phyloP scores from a whole-genome alignment of 257 asterid species.

The Solanum phureja region DNA sequence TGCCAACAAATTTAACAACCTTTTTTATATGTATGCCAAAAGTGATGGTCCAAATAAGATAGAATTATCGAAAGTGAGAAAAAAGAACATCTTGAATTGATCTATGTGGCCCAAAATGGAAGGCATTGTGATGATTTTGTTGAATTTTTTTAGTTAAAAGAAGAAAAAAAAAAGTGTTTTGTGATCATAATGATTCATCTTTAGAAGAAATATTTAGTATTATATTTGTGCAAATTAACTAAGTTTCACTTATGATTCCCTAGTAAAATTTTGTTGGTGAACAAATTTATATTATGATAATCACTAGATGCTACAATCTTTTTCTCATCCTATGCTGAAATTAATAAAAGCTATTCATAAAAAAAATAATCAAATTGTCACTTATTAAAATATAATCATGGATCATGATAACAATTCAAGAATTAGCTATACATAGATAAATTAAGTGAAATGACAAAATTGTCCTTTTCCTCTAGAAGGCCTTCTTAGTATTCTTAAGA shows the following conservation, averaged over 20 bases:
- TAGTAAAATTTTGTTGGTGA: background rate
- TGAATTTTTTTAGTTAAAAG: background rate
- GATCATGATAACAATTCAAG: no score
- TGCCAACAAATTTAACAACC: background rate
- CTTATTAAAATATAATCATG: no score
- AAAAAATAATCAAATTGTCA: no score
- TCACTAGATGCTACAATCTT: background rate
- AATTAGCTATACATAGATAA: no score
- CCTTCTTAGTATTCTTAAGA: no score
- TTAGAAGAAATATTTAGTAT: background rate
- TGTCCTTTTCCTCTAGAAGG: no score
- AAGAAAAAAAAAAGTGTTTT: background rate
- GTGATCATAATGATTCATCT: background rate
- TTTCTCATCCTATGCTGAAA: no score
- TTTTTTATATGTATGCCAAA: background rate
- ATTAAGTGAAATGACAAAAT: no score
- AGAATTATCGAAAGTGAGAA: background rate
- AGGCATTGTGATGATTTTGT: background rate
- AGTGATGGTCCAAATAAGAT: background rate
- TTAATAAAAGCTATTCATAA: no score
- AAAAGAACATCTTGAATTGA: background rate
- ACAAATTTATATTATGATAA: background rate
- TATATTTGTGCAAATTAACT: background rate
- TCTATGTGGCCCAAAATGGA: background rate
- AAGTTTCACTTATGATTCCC: background rate